phyloP scores from a whole-genome alignment of 371 early-diverging fungal species.

The Mucor circinelloides region DNA sequence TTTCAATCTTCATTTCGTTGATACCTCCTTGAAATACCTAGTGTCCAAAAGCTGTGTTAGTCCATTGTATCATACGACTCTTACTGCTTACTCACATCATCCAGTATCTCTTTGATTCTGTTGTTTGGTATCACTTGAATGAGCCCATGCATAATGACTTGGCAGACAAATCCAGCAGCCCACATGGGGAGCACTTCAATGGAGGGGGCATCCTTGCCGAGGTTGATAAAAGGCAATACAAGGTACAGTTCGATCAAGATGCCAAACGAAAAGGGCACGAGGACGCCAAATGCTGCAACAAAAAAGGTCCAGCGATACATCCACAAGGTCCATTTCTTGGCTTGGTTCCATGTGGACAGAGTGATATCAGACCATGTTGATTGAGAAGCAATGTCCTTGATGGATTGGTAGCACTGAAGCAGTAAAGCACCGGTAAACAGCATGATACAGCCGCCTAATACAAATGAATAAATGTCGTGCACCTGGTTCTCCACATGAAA shows the following conservation, averaged over 20 bases:
- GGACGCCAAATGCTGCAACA: constrained; percentile 40
- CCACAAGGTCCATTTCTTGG: constrained; percentile 8
- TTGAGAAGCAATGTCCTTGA: constrained; percentile 8
- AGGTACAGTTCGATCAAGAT: constrained; percentile 53
- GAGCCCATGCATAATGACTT: constrained; percentile 37
- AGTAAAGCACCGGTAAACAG: constrained; percentile 1
- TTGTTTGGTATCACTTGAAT: constrained; percentile 38
- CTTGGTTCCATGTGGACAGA: background rate
- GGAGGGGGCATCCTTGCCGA: constrained; percentile 21
- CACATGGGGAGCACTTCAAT: constrained; percentile 47
- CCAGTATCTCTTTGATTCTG: constrained; percentile 23
- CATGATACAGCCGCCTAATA: constrained; percentile 23
- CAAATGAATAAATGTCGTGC: constrained; percentile 62
- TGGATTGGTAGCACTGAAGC: background rate
- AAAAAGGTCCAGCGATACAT: constrained; percentile 30
- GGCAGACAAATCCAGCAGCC: constrained; percentile 47
- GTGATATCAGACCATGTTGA: background rate
- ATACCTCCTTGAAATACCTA: constrained; percentile 28
- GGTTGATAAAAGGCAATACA: constrained; percentile 41
- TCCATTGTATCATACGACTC: too few species aligned
- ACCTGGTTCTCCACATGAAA: constrained; percentile 28
- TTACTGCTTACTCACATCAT: constrained; percentile 27
- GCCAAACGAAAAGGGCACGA: constrained; percentile 51
- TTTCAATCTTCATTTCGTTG: constrained; percentile 11
- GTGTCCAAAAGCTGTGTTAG: background rate